These are phyloP conservation scores for Colletotrichum caudatum DNA, from an alignment of 2,329 filamentous ascomycete genomes.

Conservation along the genomic window DNA sequence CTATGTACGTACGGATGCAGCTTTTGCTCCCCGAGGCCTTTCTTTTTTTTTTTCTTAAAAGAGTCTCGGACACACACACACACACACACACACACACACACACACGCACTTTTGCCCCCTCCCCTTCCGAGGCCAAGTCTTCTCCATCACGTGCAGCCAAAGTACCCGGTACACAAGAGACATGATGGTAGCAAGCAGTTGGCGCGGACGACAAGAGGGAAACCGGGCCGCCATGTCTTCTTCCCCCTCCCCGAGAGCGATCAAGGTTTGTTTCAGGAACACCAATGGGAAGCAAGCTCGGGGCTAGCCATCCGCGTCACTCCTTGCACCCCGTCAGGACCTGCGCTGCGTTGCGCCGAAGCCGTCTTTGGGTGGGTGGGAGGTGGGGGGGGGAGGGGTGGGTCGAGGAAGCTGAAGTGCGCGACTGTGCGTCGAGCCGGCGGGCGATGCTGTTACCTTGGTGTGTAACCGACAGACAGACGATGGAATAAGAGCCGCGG, in stretches of 20 bases:
- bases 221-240: constrained; percentile 10
- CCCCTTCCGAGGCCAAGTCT: no score
- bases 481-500: constrained; percentile 8
- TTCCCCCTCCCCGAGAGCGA: constrained; percentile 12
- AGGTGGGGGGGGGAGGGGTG: no score
- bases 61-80: no score
- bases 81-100: no score
- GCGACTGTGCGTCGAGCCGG: background rate
- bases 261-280: constrained; percentile 42
- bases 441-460: background rate
- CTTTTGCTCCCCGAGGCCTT: background rate
- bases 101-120: no score
- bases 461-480: background rate
- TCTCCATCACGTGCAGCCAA: background rate
- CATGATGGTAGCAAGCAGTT: no score
- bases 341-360: background rate
- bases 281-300: constrained; percentile 41
- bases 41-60: no score
- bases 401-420: no score
- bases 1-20: no score
- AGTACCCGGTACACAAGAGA: background rate
- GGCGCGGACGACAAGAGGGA: background rate
- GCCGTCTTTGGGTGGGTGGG: background rate
- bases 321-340: constrained; percentile 20
- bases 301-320: constrained; percentile 37